Conservation (phyloP, 495 filamentous ascomycete species). For the Darksidea phi region DNA sequence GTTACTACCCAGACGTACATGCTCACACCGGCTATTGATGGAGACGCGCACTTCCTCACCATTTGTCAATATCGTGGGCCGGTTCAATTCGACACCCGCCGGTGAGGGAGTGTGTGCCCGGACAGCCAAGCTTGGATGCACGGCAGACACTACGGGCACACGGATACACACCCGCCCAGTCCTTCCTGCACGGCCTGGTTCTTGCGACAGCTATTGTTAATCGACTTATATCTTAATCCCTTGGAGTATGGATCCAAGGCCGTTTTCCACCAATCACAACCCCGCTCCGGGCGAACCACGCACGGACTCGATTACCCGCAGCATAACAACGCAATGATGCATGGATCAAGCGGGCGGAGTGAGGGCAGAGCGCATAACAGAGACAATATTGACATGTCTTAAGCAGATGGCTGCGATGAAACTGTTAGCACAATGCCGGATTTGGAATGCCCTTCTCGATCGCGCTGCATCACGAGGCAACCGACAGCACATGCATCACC, state of each 20-base stretch:
- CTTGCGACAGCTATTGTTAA: constrained; percentile 19
- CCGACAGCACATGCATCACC: neutral
- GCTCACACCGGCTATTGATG: constrained; percentile 30
- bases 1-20: constrained; percentile 37
- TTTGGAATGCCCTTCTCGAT: constrained; percentile 12
- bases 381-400: constrained; percentile 12
- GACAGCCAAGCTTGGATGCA: constrained; percentile 6
- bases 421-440: constrained; percentile 15
- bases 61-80: constrained; percentile 23
- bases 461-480: neutral
- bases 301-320: constrained; percentile 24
- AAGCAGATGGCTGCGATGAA: constrained; percentile 14
- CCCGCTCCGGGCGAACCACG: constrained; percentile 8
- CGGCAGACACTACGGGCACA: neutral
- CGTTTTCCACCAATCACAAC: constrained; percentile 15
- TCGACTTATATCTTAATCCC: constrained; percentile 26
- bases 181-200: constrained; percentile 1
- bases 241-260: constrained; percentile 11
- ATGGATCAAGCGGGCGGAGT: constrained; percentile 25
- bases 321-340: constrained; percentile 25
- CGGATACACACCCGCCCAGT: neutral
- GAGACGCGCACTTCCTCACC: neutral
- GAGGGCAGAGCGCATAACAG: constrained; percentile 21
- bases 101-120: neutral
- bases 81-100: constrained; percentile 19